Base-by-base conservation (phyloP, 257 asterid species). In the Cordia subcordata region DNA sequence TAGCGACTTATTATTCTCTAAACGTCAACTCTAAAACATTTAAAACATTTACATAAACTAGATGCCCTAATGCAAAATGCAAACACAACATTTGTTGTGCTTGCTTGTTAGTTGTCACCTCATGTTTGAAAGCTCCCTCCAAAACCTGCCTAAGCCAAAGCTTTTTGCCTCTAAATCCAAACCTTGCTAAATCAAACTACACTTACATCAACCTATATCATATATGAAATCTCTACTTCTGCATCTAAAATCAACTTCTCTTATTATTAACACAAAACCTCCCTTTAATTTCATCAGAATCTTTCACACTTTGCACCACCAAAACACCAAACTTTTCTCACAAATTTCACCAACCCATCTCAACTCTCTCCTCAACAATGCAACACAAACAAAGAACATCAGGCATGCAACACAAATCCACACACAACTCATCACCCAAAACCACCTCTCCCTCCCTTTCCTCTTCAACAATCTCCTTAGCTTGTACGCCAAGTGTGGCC, bases 391-490 rank as follows among this genome's bases (percentile, higher is more conserved):
- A 61, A 74, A 61, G 21, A 75, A 46, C 57, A 58, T 58, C 46
- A 69, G 61, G 5, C 81, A 66, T 57, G 84, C 69, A 13, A 32
- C 60, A 47, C 81, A 77, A 74, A 81, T 81, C 57, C 86, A 81
- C 55, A 62, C 81, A 56, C 83, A 77, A 64, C 81, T 81, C 72
- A 37, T 77, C 71, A 64, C 66, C 38, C 61, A 49, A 55, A 64
- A 53, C 53, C 60, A 18, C 71, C n/a, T 77, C 39, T 65, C 67
- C 21, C 42, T 65, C 57, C 78, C 79, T 35, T 40, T 70, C 32
- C 71, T 77, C 49, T 75, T 74, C 84, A 69, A 75, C 69, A 58
- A 63, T 47, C 81, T 81, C 58, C 82, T 77, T 65, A 75, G 64
- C 51, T 70, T 77, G 18, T 81, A 77, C 55, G 74, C 84, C 39